Conservation (phyloP, 1,284 basidiomycete species). For the Melampsora abietis-canadensis region DNA sequence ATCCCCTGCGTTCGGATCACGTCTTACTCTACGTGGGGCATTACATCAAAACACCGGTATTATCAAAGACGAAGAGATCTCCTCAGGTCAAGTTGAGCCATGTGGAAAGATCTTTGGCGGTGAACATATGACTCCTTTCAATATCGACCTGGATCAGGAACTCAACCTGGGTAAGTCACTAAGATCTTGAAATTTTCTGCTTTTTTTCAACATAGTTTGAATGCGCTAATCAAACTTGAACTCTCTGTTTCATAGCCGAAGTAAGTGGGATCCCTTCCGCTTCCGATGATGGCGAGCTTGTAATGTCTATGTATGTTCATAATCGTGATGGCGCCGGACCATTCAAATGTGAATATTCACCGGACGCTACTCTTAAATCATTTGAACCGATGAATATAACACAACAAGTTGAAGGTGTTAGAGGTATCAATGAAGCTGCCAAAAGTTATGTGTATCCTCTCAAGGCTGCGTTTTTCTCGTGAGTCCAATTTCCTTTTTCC, state of each 20-base stretch:
- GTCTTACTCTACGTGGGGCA: slow-evolving; percentile 22
- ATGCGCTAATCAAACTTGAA: background rate
- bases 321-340: slow-evolving; percentile 42
- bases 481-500: background rate
- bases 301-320: slow-evolving; percentile 38
- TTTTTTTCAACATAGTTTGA: background rate
- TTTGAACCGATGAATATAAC: slow-evolving; percentile 39
- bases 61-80: slow-evolving; percentile 36
- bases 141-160: slow-evolving; percentile 25
- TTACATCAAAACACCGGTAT: slow-evolving; percentile 42
- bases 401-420: slow-evolving; percentile 36
- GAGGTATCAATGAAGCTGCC: slow-evolving; percentile 35
- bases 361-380: slow-evolving; percentile 9
- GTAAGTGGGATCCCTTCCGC: slow-evolving; percentile 20
- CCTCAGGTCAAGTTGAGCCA: slow-evolving; percentile 25
- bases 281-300: slow-evolving; percentile 17
- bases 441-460: slow-evolving; percentile 38
- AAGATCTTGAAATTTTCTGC: background rate
- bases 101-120: slow-evolving; percentile 39
- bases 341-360: slow-evolving; percentile 40
- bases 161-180: slow-evolving; percentile 20
- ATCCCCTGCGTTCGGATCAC: slow-evolving; percentile 31
- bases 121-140: slow-evolving; percentile 32
- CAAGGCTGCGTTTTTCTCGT: slow-evolving; percentile 28
- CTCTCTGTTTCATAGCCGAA: slow-evolving; percentile 16